A percentile compares a stretch with the other conserved stretches of the same genome.
These are phyloP conservation scores for Tritrichomonas musculus DNA, from an alignment of 208 protist genomes.

Conservation along the genomic window DNA sequence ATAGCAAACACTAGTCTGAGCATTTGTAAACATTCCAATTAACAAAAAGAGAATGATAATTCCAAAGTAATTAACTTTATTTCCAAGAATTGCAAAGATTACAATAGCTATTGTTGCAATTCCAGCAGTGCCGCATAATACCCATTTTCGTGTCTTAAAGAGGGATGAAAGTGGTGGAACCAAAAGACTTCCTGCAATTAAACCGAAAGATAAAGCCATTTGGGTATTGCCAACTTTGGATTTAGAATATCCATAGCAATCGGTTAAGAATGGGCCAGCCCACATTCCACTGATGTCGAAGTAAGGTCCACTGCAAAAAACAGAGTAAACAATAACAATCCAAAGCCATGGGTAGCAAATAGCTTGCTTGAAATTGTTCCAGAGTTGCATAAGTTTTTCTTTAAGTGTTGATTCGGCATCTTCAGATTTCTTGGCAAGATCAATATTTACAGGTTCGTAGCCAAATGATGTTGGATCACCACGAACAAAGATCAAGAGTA, in stretches of 20 bases:
- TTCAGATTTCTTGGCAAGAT: no score
- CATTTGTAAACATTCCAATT: no score
- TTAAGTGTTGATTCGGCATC: not conserved
- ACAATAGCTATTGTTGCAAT: not conserved
- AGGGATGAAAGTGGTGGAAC: not conserved
- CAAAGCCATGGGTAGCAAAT: not conserved
- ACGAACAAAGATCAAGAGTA: not conserved
- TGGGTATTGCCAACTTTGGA: not conserved
- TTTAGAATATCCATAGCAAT: not conserved
- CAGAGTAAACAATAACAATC: not conserved
- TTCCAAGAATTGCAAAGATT: no score
- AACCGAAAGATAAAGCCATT: not conserved
- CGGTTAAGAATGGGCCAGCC: not conserved
- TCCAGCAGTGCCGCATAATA: not conserved
- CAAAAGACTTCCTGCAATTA: not conserved
- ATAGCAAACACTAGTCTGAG: no score
- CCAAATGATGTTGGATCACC: not conserved
- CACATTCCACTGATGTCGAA: not conserved
- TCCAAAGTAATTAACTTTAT: no score
- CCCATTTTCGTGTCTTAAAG: not conserved
- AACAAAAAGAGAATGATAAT: no score
- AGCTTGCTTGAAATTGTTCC: not conserved
- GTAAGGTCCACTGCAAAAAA: not conserved
- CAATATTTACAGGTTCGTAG: not conserved
- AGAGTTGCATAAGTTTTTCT: not conserved